phyloP scores from a whole-genome alignment of 257 asterid genomes.

The Solanum microdontum region DNA sequence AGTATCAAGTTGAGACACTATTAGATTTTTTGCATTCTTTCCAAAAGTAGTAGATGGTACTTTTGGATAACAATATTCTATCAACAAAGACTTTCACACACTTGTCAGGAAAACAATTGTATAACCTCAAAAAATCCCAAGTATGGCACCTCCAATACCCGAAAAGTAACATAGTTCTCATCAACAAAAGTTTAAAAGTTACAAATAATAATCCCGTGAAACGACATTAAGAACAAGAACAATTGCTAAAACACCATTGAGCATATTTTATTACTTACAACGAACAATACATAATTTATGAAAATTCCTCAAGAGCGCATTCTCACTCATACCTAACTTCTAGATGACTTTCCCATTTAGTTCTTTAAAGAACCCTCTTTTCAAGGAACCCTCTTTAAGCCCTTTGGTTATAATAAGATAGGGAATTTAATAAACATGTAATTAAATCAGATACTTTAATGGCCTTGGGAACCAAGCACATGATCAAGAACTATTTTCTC shows the following conservation, averaged over 20 bases:
- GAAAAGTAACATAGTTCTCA: neutral
- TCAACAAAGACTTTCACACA: neutral
- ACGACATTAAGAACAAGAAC: neutral
- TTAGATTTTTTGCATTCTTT: neutral
- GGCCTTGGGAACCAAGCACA: slow-evolving; percentile 4
- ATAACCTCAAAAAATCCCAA: neutral
- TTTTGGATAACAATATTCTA: neutral
- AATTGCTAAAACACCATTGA: neutral
- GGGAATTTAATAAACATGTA: slow-evolving; percentile 27
- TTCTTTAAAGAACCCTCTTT: neutral
- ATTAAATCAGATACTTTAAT: neutral
- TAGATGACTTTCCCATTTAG: slow-evolving; percentile 11
- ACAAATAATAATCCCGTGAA: neutral
- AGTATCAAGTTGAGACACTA: neutral
- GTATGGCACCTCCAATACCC: neutral
- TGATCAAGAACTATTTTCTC: slow-evolving; percentile 18
- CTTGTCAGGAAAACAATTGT: neutral
- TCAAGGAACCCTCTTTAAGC: slow-evolving; percentile 7
- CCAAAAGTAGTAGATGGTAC: neutral
- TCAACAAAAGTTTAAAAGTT: neutral
- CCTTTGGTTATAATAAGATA: slow-evolving; percentile 1
- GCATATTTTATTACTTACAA: neutral
- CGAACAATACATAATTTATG: neutral
- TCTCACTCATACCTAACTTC: neutral
- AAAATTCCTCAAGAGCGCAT: neutral